Conservation (phyloP, 805 yeast genomes). For the Kregervanrija pseudodelftensis region DNA sequence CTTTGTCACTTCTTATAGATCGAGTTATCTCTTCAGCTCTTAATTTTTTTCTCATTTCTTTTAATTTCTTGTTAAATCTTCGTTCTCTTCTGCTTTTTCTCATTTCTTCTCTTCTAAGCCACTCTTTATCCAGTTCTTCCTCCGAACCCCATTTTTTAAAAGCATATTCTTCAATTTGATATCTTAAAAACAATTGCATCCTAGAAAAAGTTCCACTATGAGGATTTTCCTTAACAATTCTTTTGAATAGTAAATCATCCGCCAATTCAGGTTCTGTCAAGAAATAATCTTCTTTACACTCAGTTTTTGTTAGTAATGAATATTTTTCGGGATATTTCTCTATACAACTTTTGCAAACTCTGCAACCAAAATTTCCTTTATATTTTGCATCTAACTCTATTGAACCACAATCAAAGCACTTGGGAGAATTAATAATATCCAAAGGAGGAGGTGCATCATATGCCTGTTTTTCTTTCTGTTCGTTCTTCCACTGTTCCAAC, state of each 20-base stretch:
- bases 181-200: conserved; percentile 87
- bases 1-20: conserved; percentile 50
- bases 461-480: conserved; percentile 25
- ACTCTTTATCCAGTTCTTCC: conserved; percentile 86
- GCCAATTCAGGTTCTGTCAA: conserved; percentile 88
- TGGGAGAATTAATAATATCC: conserved; percentile 67
- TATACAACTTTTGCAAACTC: conserved; percentile 78
- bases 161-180: conserved; percentile 90
- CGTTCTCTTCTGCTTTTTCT: conserved; percentile 69
- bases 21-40: conserved; percentile 87
- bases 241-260: conserved; percentile 59
- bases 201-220: conserved; percentile 82
- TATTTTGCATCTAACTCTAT: conserved; percentile 74
- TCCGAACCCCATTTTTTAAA: conserved; percentile 92
- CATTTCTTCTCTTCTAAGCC: conserved; percentile 73
- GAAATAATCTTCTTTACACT: conserved; percentile 86
- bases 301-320: conserved; percentile 88
- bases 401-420: conserved; percentile 77
- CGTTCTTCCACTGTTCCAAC: conserved; percentile 50
- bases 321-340: conserved; percentile 78
- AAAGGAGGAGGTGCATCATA: conserved; percentile 63
- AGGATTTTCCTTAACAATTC: conserved; percentile 89
- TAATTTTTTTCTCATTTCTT: conserved; percentile 84
- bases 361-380: conserved; percentile 56
- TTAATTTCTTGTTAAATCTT: conserved; percentile 67